Base-by-base conservation (phyloP, 441 rosid species). In the Erodium trifolium region DNA sequence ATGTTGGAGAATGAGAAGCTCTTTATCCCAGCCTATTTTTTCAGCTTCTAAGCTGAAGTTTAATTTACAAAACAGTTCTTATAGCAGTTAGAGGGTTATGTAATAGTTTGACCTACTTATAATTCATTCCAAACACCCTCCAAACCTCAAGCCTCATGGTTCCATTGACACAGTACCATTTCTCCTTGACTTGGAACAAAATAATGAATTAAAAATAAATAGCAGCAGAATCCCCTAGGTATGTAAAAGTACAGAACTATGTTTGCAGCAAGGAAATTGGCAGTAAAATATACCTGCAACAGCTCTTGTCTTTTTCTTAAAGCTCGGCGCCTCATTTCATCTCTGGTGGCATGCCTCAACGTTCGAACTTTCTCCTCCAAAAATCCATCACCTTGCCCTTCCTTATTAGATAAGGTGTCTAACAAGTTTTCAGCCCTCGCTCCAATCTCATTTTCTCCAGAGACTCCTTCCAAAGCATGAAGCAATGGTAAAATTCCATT, bases 381-480 rank as follows among this genome's bases (percentile, higher is more conserved):
- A 80, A 87, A 96, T 73, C 99, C 99, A 86, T 93, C 96, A 70
- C 97, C 97, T 77, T 88, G 86, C 19, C 95, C 94, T 79, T 96
- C 98, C 84, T 92, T 93, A 71, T 89, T 81, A 68, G 99, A 89
- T 31, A 96, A 85, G 7, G 96, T 92, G 81, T 96, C 99, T 63
- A 96, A 73, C 86, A 96, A 85, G 78, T 96, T 96, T 80, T 96
- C 99, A 75, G 99, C 99, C 82, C 96, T 89, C 62, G 93, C 96
- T 62, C 98, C 99, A 72, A 93, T 90, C 78, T 93, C 99, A 77
- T 90, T 93, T 83, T 93, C 99, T 74, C 92, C 99, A 27, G 98
- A 0, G 23, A 92, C 99, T 74, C 99, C 93, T 88, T 96, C 99
- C 66, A 96, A 72, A 75, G 93, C 88, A 83, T 96, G 99, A 69